Evolutionary conservation across 306 rosid species (phyloP).

Genomic region (Alnus rubra): DNA sequence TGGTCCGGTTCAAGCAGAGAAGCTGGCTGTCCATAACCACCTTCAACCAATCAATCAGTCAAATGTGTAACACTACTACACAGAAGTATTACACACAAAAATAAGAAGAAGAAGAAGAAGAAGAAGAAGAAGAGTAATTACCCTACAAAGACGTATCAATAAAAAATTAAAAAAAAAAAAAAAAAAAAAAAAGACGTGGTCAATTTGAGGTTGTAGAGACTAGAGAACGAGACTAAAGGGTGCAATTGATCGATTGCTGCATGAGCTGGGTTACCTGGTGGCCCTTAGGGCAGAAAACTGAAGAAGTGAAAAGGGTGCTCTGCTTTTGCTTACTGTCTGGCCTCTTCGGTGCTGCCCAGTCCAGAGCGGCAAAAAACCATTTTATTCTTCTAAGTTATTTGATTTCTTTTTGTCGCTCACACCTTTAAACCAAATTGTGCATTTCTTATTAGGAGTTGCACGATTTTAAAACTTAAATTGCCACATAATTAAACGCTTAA

Average conservation of each 20-base stretch:
- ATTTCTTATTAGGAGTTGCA: no score
- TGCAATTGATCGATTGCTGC: not conserved
- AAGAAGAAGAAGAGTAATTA: not conserved
- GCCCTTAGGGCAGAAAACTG: not conserved
- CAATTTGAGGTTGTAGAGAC: not conserved
- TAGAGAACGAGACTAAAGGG: not conserved
- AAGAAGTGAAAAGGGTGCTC: not conserved
- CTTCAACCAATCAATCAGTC: slow-evolving; percentile 31
- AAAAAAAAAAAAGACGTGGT: not conserved
- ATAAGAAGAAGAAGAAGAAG: not conserved
- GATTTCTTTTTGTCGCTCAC: no score
- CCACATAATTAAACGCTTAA: no score
- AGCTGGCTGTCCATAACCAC: slow-evolving; percentile 52
- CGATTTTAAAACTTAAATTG: no score
- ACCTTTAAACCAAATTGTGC: no score
- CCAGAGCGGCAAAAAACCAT: not conserved
- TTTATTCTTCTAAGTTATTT: no score
- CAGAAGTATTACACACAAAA: not conserved
- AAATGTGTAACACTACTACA: not conserved
- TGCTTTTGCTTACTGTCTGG: not conserved
- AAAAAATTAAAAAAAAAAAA: no score
- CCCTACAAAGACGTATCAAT: not conserved
- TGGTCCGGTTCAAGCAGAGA: slow-evolving; percentile 39
- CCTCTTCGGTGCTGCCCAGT: not conserved
- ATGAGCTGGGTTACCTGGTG: not conserved